Conservation (phyloP, 371 early-diverging fungal species). For the Rhizopus sp. region DNA sequence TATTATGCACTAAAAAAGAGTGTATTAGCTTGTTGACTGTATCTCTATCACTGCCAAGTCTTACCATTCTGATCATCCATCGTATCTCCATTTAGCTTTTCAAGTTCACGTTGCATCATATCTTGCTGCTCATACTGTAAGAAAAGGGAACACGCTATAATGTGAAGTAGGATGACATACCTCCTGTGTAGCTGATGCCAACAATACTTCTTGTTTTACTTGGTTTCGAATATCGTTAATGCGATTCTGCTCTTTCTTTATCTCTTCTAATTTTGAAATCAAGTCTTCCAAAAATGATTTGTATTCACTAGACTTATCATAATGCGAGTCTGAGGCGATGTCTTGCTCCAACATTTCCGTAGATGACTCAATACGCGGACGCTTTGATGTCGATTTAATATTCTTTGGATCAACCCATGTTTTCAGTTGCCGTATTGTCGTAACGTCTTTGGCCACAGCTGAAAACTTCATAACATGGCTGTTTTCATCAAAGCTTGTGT, state of each 20-base stretch:
- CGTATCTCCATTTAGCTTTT: not conserved
- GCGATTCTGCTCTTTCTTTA: constrained; percentile 12
- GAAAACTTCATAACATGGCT: constrained; percentile 71
- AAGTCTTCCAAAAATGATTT: constrained; percentile 46
- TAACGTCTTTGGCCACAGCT: constrained; percentile 64
- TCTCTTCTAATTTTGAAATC: constrained; percentile 34
- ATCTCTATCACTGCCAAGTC: too few species aligned
- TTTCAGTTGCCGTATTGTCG: constrained; percentile 48
- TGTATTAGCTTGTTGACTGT: too few species aligned
- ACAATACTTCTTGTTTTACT: constrained; percentile 1
- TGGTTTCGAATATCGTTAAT: constrained; percentile 2
- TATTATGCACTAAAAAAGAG: not conserved
- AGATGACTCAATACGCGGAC: constrained; percentile 5
- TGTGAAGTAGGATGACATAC: not conserved
- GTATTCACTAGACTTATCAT: constrained; percentile 27
- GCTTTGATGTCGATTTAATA: constrained; percentile 10
- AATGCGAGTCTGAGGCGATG: constrained; percentile 5
- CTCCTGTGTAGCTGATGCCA: not conserved
- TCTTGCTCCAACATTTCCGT: not conserved
- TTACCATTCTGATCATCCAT: not conserved
- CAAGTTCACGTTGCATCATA: not conserved
- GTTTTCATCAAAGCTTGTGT: constrained; percentile 64
- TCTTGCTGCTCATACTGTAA: not conserved
- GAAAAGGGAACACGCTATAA: too few species aligned
- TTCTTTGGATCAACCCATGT: constrained; percentile 40